phyloP scores from a whole-genome alignment of 73 alveolate species.

The Paramecium pentaurelia region DNA sequence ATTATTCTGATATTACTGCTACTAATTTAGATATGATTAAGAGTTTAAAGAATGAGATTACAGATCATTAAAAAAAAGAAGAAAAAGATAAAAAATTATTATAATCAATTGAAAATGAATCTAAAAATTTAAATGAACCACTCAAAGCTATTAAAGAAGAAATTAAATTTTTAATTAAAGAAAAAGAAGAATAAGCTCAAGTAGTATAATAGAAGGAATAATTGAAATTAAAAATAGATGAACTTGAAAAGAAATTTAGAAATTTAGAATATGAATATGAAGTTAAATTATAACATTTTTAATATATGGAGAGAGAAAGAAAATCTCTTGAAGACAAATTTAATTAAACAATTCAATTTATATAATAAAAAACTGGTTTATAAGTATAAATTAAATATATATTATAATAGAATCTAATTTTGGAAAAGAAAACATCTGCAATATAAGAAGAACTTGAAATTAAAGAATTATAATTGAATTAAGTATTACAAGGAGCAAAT shows the following conservation, averaged over 20 bases:
- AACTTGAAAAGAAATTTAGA: constrained; percentile 74
- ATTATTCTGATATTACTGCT: constrained; percentile 93
- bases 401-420: constrained; percentile 63
- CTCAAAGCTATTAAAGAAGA: constrained; percentile 84
- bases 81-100: constrained; percentile 68
- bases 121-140: constrained; percentile 80
- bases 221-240: constrained; percentile 77
- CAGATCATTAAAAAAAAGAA: constrained; percentile 83
- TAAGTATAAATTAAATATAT: constrained; percentile 25
- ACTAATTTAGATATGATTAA: constrained; percentile 93
- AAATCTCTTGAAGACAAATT: constrained; percentile 85
- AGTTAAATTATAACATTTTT: constrained; percentile 88
- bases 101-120: constrained; percentile 74
- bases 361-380: constrained; percentile 94
- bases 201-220: constrained; percentile 76
- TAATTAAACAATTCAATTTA: constrained; percentile 84
- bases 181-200: constrained; percentile 76
- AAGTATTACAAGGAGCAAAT: constrained; percentile 90
- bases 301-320: constrained; percentile 90
- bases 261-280: constrained; percentile 95
- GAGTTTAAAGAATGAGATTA: constrained; percentile 90
- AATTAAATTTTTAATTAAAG: constrained; percentile 49
- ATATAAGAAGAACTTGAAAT: constrained; percentile 93
- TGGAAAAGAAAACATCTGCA: constrained; percentile 92
- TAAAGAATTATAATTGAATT: constrained; percentile 91